Conservation (phyloP, 1,284 basidiomycete genomes). For the Ceratobasidium sp. region DNA sequence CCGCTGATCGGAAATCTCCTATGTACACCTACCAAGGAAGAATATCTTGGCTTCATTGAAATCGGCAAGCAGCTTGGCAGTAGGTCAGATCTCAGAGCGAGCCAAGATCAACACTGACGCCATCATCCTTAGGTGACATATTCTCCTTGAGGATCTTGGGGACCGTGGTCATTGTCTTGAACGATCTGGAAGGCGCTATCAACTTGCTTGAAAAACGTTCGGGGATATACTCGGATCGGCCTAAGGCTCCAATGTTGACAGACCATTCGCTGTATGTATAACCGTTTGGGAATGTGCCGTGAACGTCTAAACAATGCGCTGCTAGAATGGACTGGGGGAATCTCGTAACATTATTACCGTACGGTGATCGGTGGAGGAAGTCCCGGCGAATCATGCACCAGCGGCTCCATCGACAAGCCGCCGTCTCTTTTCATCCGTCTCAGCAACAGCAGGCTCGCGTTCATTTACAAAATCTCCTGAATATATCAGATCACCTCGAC, state of each 20-base stretch:
- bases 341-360: slow-evolving; percentile 8
- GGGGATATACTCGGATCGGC: slow-evolving; percentile 14
- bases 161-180: not conserved
- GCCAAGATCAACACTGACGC: not conserved
- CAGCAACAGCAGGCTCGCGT: slow-evolving; percentile 20
- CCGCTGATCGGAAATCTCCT: slow-evolving; percentile 5
- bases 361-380: slow-evolving; percentile 31
- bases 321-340: slow-evolving; percentile 5
- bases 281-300: not conserved
- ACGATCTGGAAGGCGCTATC: not conserved
- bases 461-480: slow-evolving; percentile 18
- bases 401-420: slow-evolving; percentile 16
- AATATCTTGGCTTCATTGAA: slow-evolving; percentile 4
- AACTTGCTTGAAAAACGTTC: slow-evolving; percentile 20
- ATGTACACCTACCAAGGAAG: not conserved
- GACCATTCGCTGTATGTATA: slow-evolving; percentile 8
- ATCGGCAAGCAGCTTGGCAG: not conserved
- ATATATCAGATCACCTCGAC: not conserved
- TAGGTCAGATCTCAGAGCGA: not conserved
- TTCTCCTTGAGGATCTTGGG: not conserved
- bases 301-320: not conserved
- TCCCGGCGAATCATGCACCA: slow-evolving; percentile 19
- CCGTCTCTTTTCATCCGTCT: not conserved
- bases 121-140: not conserved
- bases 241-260: not conserved